Evolutionary conservation across 768 basidiomycete species (phyloP), one percentile per base, ranked within the genome.

Genomic region (Collybia sordida): DNA sequence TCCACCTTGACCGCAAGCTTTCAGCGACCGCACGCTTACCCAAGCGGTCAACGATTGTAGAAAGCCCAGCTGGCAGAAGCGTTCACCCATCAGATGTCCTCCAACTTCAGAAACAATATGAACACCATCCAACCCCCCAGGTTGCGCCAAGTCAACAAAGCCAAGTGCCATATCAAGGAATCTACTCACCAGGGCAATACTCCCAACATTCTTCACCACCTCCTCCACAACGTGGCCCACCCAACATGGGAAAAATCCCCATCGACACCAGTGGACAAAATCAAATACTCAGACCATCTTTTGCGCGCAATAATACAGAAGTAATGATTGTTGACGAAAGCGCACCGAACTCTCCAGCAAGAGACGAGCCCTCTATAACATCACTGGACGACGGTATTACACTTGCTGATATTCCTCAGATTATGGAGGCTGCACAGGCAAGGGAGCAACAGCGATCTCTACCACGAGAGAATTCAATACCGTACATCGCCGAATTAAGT

Each of bases 21-120:
- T 97, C 94, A 24, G 90, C 95, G 42, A 96, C 93, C 2, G 93
- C 97, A 22, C 83, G 89, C 40, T 64, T 96, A 49, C 93, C 96
- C 4, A 94, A 92, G 67, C 86, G 94, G 31, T 97, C 96, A 21
- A 98, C 92, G 6, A 86, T 99, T 36, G 87, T 99, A 42, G 96
- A 99, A 67, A 93, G 90, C 59, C 97, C 97, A 36, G 80, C 92
- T 9, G 95, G 94, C 36, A 83, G 86, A 64, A 86, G 83, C 51
- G 93, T 89, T 4, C 87, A 91, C 59, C 79, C 88, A 15, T 82
- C 83, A 0, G 86, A 90, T 48, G 67, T 75, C 8, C 57, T 78
- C 14, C 74, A 69, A 43, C 61, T 67, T 6, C 82, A 83, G 55
- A 77, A 74, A 49, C 69, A 71, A 11, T 74, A 74, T 51, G 80